phyloP scores from a whole-genome alignment of 371 early-diverging fungal genomes.

The Parasitella parasitica region DNA sequence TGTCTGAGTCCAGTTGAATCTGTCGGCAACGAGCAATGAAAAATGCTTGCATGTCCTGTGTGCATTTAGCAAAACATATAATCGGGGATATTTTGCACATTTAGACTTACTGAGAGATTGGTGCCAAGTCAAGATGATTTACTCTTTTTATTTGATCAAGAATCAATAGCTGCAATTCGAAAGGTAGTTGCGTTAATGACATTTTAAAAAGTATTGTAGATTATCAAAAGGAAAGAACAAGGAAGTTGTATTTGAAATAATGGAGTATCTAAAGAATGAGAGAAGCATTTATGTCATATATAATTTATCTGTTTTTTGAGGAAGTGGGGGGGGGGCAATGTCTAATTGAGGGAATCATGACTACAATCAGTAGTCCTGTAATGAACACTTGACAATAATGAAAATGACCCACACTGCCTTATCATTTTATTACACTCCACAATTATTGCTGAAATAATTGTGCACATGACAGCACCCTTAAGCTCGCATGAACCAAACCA shows the following conservation, averaged over 20 bases:
- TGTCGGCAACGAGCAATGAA: constrained; percentile 4
- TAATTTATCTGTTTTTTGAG: not conserved
- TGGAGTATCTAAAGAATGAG: not conserved
- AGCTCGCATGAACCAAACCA: too few relatives aligned
- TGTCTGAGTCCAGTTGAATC: constrained; percentile 16
- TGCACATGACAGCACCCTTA: too few relatives aligned
- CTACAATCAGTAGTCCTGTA: not conserved
- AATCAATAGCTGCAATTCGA: constrained; percentile 29
- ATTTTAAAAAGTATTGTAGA: not conserved
- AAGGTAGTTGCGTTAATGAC: constrained; percentile 22
- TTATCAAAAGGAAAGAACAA: constrained; percentile 1
- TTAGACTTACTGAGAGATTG: constrained; percentile 33
- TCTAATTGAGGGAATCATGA: not conserved
- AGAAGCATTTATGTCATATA: constrained; percentile 4
- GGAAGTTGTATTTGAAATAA: not conserved
- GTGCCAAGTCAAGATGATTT: constrained; percentile 25
- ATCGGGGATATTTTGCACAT: not conserved
- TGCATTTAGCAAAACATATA: not conserved
- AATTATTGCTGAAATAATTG: not conserved
- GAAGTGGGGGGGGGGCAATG: too few relatives aligned
- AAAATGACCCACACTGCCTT: not conserved
- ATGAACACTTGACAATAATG: not conserved
- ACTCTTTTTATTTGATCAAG: constrained; percentile 21
- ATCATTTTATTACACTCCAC: too few relatives aligned
- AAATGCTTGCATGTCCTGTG: constrained; percentile 7